Base-by-base conservation (phyloP, 768 basidiomycete genomes). In the Favolaschia claudopus region DNA sequence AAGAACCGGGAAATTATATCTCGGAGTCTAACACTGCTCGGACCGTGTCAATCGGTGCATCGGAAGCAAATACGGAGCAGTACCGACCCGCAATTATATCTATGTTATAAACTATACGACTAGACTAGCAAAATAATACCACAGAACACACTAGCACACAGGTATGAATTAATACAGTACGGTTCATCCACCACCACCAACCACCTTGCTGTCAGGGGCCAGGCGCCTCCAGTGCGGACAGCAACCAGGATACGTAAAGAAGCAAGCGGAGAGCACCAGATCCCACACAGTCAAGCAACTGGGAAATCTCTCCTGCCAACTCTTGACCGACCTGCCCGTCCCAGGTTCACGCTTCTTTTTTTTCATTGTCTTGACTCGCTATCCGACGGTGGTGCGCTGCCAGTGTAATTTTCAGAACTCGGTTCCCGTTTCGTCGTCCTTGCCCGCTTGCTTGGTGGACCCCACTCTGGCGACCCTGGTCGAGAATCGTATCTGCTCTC, bases 21-120 rank as follows among this genome's bases (percentile, higher is more conserved):
- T 14, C 19, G 13, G 19, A 36, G 19, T 36, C 19, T 36, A 36
- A 36, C 19, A 36, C 17, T 5, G 38, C 13, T 79, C 78, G 77
- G 79, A 85, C 85, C 85, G 85, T 84, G 62, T 83, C 86, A 85
- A 86, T 86, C 85, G 85, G 85, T 37, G 43, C 40, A 62, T 14
- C 61, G 60, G 29, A 54, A 28, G 47, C 63, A 62, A 33, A 64
- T 69, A 58, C 55, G 64, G 43, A 27, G 40, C 42, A 67, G 67
- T 71, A 71, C 4, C 20, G 9, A 13, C 2, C 20, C 19, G 25
- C 13, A 36, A 29, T 6, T 15, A 9, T 7, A 48, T 48, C 47
- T 43, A 12, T 9, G 51, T 58, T 58, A 57, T 31, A n/a, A n/a
- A n/a, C n/a, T 27, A 13, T 19, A 33, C 14, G 40, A 42, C 31